Conservation (phyloP, 2,329 filamentous ascomycete genomes). For the Phaeosphaeriaceae sp. region DNA sequence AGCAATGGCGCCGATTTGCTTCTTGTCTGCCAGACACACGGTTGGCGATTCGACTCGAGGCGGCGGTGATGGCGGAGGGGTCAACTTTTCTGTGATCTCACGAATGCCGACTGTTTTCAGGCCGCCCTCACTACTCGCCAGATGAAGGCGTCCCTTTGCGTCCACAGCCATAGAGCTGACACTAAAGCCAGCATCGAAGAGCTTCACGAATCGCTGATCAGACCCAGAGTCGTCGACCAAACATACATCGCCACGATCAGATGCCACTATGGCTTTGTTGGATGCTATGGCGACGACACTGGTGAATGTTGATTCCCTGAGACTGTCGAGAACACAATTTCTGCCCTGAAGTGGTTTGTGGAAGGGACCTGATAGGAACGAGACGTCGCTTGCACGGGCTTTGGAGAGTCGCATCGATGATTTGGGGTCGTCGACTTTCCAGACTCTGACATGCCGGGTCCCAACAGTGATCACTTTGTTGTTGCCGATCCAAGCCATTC, state of each 20-base stretch:
- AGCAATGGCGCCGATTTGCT: constrained; percentile 48
- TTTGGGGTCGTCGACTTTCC: constrained; percentile 77
- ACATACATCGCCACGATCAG: constrained; percentile 89
- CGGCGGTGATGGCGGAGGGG: constrained; percentile 46
- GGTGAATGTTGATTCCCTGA: constrained; percentile 86
- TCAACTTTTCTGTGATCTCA: constrained; percentile 40
- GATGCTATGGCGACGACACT: constrained; percentile 77
- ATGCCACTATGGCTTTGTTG: constrained; percentile 80
- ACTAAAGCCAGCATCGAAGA: constrained; percentile 72
- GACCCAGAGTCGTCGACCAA: constrained; percentile 79
- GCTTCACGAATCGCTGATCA: constrained; percentile 73
- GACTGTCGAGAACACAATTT: constrained; percentile 82
- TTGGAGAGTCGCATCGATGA: constrained; percentile 56
- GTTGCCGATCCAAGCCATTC: constrained; percentile 90
- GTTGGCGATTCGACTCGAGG: constrained; percentile 43
- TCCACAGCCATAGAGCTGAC: constrained; percentile 73
- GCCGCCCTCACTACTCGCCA: constrained; percentile 73
- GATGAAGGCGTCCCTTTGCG: constrained; percentile 65
- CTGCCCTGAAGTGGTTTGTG: constrained; percentile 79
- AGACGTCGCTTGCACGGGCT: constrained; percentile 43
- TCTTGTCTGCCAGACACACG: constrained; percentile 34
- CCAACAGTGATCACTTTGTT: constrained; percentile 84
- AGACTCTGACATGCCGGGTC: constrained; percentile 90
- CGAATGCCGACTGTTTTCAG: constrained; percentile 55
- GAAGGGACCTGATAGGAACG: constrained; percentile 54